phyloP scores from a whole-genome alignment of 2,329 filamentous ascomycete genomes.

The Leptographium procerum region DNA sequence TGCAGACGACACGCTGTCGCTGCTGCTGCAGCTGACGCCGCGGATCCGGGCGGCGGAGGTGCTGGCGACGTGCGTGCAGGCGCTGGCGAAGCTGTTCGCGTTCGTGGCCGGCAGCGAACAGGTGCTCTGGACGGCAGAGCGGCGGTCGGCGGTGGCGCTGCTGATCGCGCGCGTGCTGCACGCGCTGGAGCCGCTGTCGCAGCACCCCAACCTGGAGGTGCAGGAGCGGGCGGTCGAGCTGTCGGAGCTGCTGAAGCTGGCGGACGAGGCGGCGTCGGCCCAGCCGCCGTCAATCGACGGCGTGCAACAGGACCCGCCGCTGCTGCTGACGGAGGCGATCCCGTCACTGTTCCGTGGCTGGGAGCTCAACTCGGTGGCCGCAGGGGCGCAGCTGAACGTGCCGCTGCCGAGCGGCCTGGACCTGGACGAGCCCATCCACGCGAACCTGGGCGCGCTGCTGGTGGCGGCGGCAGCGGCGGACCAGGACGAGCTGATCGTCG shows the following conservation, averaged over 20 bases:
- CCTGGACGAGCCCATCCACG: slow-evolving; percentile 72
- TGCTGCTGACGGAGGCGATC: slow-evolving; percentile 82
- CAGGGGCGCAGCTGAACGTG: slow-evolving; percentile 74
- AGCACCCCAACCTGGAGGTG: slow-evolving; percentile 82
- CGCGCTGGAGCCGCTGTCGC: slow-evolving; percentile 65
- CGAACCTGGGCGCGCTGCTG: slow-evolving; percentile 57
- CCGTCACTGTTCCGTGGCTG: slow-evolving; percentile 76
- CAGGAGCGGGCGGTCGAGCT: slow-evolving; percentile 93
- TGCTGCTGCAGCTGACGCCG: slow-evolving; percentile 57
- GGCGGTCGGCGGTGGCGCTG: slow-evolving; percentile 64
- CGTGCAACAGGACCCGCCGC: slow-evolving; percentile 54
- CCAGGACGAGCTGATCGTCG: slow-evolving; percentile 20
- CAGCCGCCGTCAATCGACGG: slow-evolving; percentile 48
- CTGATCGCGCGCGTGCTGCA: slow-evolving; percentile 73
- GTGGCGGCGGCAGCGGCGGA: slow-evolving; percentile 45
- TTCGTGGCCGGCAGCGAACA: slow-evolving; percentile 54
- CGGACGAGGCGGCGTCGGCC: slow-evolving; percentile 64
- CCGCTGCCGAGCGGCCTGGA: slow-evolving; percentile 66
- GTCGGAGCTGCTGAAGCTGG: slow-evolving; percentile 76
- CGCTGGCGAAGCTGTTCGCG: slow-evolving; percentile 75
- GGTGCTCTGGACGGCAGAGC: slow-evolving; percentile 57
- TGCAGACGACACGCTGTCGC: slow-evolving; percentile 61
- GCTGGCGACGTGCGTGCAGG: slow-evolving; percentile 72
- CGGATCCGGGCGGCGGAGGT: slow-evolving; percentile 48
- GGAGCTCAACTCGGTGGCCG: slow-evolving; percentile 84